Base-by-base conservation (phyloP, 2,329 filamentous ascomycete genomes). In the Dothiorella sarmentorum region DNA sequence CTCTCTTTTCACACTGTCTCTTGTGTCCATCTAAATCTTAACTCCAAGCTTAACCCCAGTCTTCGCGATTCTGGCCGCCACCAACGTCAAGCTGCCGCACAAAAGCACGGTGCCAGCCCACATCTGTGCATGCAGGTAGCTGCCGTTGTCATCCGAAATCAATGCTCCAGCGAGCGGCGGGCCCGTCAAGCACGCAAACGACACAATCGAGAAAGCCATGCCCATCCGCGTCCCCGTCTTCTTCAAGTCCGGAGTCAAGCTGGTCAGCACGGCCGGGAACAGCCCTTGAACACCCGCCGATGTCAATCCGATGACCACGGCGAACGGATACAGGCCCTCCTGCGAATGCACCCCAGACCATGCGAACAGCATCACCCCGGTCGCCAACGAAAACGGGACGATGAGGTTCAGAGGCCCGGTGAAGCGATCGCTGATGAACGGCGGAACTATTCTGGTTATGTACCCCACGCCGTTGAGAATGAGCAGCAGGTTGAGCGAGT, bases 381-480 rank as follows among this genome's bases (percentile, higher is more conserved):
- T 59, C 0, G 24, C 17, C 22, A 61, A 42, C 3, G 42, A 20
- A 24, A 53, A 55, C 9, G 59, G 60, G 13, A 61, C 53, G 17
- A 58, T 60, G 27, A 58, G 40, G 18, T 62, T 61, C 18, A 61
- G 26, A 1, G 56, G 55, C 7, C 60, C 61, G 15, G 61, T 62
- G 7, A 59, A 6, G 29, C 70, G 70, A 65, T 89, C 85, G 2
- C 85, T 85, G 1, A 86, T 63, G 62, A 79, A 74, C 67, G 80
- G 84, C 0, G 85, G 85, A 0, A 84, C 62, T 10, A 87, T 60
- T 0, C 86, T 81, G 9, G 85, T 84, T 2, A 82, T 59, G 13
- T 83, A 59, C 1, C 86, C 84, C 10, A 85, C 76, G 18, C 82
- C 85, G 70, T 89, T 90, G 66, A 88, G 75, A 3, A 89, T 74